Base-by-base conservation (phyloP, 2,329 filamentous ascomycete species). In the Claviceps lovelessii region DNA sequence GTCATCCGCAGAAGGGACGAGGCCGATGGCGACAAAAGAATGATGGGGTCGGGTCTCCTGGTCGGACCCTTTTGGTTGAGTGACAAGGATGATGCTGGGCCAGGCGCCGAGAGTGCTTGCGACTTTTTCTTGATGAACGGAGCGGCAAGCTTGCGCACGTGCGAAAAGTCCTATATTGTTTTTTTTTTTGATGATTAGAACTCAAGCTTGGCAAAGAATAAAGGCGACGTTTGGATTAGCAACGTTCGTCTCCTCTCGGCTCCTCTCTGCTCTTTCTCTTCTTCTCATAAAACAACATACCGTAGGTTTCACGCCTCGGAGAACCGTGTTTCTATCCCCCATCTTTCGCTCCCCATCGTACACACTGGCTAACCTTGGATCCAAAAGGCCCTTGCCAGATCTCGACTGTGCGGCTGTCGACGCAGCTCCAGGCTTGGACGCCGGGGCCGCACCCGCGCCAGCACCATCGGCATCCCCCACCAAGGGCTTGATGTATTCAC, bases 1-100 rank as follows among this genome's bases (percentile, higher is more conserved):
- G 88, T 87, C 81, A 97, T 89, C 68, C 91, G 90, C 42, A 98
- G 83, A 51, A 97, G 82, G 1, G 90, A 94, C 2, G 91, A 96
- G 11, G 91, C 93, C 1, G 91, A 97, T 1, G 93, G 93, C 0
- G 93, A 97, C 58, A 98, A 84, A 33, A 98, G 84, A 68, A 98
- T 96, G 71, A 98, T 98, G 51, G 93, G 93, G 67, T 95, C 78
- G 42, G 79, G 78, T 56, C 80, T 73, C 49, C 77, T 72, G 49
- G 68, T 64, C 35, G 75, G 72, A 13, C 66, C 61, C 67, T 76
- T 80, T 58, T 75, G 77, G 64, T 81, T 81, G 52, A 79, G 71
- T 3, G 76, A 69, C 15, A 82, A 71, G 8, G 77, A 62, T 9
- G 74, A 68, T 60, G 72, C 76, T 55, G 67, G 67, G 47, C 70